Evolutionary conservation across 805 yeast genomes (phyloP).

Genomic region (Scheffersomyces ergatensis): DNA sequence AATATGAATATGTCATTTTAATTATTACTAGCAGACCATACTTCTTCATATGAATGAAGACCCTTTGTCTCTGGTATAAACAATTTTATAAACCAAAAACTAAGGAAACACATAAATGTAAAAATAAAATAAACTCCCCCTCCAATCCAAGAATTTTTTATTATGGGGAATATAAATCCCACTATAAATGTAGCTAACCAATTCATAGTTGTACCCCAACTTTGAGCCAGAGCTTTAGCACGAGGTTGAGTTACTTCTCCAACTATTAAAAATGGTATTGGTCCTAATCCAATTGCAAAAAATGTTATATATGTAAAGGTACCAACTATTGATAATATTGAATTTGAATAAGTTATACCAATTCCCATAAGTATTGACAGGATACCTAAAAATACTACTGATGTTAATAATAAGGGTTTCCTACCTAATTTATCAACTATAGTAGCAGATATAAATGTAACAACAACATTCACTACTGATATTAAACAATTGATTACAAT

Average conservation of each 20-base stretch:
- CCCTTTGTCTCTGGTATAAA: constrained; percentile 80
- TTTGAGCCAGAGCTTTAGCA: constrained; percentile 84
- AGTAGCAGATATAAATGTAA: constrained; percentile 73
- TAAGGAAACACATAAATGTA: constrained; percentile 52
- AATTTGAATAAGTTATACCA: constrained; percentile 53
- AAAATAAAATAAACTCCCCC: constrained; percentile 78
- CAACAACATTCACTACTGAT: constrained; percentile 68
- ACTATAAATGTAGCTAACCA: constrained; percentile 87
- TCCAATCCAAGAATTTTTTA: constrained; percentile 58
- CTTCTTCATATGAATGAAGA: constrained; percentile 56
- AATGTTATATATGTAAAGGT: constrained; percentile 74
- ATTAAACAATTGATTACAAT: constrained; percentile 72
- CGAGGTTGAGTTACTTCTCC: constrained; percentile 84
- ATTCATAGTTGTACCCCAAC: constrained; percentile 87
- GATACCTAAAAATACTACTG: constrained; percentile 67
- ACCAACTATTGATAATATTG: constrained; percentile 55
- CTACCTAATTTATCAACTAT: constrained; percentile 78
- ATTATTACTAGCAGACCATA: constrained; percentile 46
- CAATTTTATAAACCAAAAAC: constrained; percentile 45
- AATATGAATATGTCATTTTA: too few relatives aligned
- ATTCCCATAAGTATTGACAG: constrained; percentile 61
- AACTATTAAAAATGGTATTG: constrained; percentile 87
- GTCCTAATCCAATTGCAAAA: constrained; percentile 92
- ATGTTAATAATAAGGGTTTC: constrained; percentile 52
- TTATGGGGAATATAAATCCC: constrained; percentile 77